Evolutionary conservation across 352 stramenopile genomes (phyloP).

Genomic region (Globisporangium orthogonon): DNA sequence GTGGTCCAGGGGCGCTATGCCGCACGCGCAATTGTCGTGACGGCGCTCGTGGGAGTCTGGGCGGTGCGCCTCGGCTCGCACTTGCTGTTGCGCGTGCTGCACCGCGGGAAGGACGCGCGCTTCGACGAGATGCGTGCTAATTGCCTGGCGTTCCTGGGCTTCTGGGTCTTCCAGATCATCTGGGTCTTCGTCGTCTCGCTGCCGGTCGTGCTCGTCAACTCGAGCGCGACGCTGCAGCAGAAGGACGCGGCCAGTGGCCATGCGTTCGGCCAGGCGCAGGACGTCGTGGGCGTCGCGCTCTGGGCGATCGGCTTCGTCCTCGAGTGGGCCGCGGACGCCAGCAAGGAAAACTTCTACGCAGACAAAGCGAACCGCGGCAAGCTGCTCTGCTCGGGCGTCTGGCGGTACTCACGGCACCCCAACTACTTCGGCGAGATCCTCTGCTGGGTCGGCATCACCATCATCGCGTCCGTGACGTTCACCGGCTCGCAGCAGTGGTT

Average conservation of each 20-base stretch:
- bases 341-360: slow-evolving; percentile 57
- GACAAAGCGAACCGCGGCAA: slow-evolving; percentile 40
- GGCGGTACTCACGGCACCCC: slow-evolving; percentile 87
- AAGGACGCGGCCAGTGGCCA: slow-evolving; percentile 3
- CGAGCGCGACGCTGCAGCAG: slow-evolving; percentile 17
- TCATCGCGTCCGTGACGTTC: slow-evolving; percentile 38
- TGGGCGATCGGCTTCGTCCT: slow-evolving; percentile 51
- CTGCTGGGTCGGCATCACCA: slow-evolving; percentile 71
- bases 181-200: slow-evolving; percentile 76
- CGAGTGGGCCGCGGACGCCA: slow-evolving; percentile 50
- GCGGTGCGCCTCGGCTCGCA: slow-evolving; percentile 60
- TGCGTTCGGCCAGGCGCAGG: slow-evolving; percentile 27
- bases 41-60: slow-evolving; percentile 43
- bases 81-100: slow-evolving; percentile 57
- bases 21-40: slow-evolving; percentile 41
- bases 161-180: slow-evolving; percentile 80
- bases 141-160: slow-evolving; percentile 59
- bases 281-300: slow-evolving; percentile 37
- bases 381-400: slow-evolving; percentile 61
- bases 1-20: slow-evolving; percentile 35
- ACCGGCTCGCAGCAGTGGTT: slow-evolving; percentile 30
- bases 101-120: slow-evolving; percentile 60
- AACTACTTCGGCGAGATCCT: slow-evolving; percentile 94
- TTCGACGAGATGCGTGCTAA: slow-evolving; percentile 74
- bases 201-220: slow-evolving; percentile 60